phyloP scores from a whole-genome alignment of 495 filamentous ascomycete genomes.

The Penicillium bovifimosum region DNA sequence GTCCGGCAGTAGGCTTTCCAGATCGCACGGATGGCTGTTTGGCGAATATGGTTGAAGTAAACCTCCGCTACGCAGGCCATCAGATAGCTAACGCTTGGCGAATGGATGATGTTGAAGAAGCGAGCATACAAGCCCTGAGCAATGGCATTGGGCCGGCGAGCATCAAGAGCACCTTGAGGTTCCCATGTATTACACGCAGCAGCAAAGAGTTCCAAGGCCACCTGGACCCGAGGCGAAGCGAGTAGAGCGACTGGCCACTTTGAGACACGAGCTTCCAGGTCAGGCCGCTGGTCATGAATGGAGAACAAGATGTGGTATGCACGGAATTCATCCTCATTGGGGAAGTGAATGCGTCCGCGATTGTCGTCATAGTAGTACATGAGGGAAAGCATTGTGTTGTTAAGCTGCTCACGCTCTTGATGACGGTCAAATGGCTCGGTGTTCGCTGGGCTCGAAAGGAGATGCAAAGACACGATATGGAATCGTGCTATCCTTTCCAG shows the following conservation, averaged over 20 bases:
- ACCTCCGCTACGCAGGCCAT: slow-evolving; percentile 93
- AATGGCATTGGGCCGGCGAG: slow-evolving; percentile 48
- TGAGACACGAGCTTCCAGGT: slow-evolving; percentile 68
- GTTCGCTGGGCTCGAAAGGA: slow-evolving; percentile 61
- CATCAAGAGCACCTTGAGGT: slow-evolving; percentile 57
- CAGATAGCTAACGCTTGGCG: slow-evolving; percentile 69
- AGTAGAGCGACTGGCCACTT: slow-evolving; percentile 59
- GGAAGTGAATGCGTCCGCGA: slow-evolving; percentile 43
- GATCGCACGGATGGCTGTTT: slow-evolving; percentile 67
- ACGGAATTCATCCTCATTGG: slow-evolving; percentile 84
- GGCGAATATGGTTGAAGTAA: slow-evolving; percentile 77
- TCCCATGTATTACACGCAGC: slow-evolving; percentile 61
- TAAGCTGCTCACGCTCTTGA: slow-evolving; percentile 90
- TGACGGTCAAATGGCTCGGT: slow-evolving; percentile 75
- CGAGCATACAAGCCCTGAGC: slow-evolving; percentile 60
- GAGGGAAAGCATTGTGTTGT: slow-evolving; percentile 78
- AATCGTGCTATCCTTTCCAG: slow-evolving; percentile 88
- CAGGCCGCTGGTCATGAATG: slow-evolving; percentile 61
- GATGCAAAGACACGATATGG: slow-evolving; percentile 82
- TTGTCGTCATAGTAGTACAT: slow-evolving; percentile 85
- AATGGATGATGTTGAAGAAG: slow-evolving; percentile 72
- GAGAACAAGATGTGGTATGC: slow-evolving; percentile 87
- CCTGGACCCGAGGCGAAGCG: slow-evolving; percentile 52
- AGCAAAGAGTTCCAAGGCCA: slow-evolving; percentile 64
- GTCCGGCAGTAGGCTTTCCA: slow-evolving; percentile 50